Evolutionary conservation across 2,329 filamentous ascomycete species (phyloP).

Genomic region (Fusarium xylarioides): DNA sequence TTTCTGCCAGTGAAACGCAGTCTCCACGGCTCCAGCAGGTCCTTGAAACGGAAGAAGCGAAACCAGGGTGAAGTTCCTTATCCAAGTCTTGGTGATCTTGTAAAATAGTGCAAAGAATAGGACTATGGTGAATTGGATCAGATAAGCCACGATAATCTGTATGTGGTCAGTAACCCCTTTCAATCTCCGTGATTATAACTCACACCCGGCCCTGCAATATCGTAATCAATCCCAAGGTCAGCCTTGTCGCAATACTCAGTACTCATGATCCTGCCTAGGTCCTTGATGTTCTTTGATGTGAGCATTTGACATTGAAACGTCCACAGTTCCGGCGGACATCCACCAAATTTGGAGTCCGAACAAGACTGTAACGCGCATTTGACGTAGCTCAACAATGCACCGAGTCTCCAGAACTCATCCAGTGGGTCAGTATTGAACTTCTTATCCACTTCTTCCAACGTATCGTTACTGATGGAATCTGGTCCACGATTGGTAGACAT

Average conservation of each 20-base stretch:
- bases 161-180: too few relatives aligned
- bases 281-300: not conserved
- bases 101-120: not conserved
- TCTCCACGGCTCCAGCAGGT: rapidly evolving
- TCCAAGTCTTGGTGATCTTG: not conserved
- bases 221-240: not conserved
- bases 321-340: not conserved
- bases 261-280: not conserved
- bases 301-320: not conserved
- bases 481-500: not conserved
- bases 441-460: rapidly evolving
- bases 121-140: not conserved
- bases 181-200: too few relatives aligned
- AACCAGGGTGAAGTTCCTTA: rapidly evolving
- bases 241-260: not conserved
- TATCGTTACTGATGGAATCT: not conserved
- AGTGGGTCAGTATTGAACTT: rapidly evolving
- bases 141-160: constrained; percentile 1
- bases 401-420: rapidly evolving
- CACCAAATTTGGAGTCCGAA: not conserved
- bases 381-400: not conserved
- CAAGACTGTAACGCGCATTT: not conserved
- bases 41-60: not conserved
- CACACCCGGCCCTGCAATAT: constrained; percentile 21
- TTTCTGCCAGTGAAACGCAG: rapidly evolving